A percentile compares a stretch with the other conserved stretches of the same genome.
These are phyloP conservation scores for Rubia yunnanensis DNA, from an alignment of 257 asterid species.

Conservation along the genomic window DNA sequence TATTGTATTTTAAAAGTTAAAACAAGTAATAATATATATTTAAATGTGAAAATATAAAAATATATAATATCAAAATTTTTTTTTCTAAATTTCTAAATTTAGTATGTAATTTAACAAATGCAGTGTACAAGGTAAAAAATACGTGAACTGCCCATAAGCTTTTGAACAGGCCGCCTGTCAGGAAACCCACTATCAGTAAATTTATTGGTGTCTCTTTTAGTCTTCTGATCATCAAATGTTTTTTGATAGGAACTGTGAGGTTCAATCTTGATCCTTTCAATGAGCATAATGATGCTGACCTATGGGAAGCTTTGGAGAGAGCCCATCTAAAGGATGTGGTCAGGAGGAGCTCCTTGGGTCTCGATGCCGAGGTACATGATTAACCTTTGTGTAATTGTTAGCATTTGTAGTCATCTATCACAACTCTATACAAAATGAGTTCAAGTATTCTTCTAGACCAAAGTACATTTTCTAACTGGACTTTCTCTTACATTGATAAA, in stretches of 20 bases:
- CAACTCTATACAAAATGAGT: neutral
- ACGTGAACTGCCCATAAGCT: too few relatives aligned
- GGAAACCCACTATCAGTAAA: too few relatives aligned
- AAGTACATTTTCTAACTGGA: neutral
- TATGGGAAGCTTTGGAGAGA: slow-evolving; percentile 97
- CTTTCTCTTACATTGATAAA: neutral
- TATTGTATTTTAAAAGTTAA: too few relatives aligned
- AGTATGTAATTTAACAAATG: too few relatives aligned
- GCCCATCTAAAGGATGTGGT: slow-evolving; percentile 93
- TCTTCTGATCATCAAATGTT: neutral
- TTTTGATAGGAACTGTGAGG: slow-evolving; percentile 64
- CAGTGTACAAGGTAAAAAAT: too few relatives aligned
- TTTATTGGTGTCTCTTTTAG: neutral
- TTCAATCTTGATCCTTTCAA: slow-evolving; percentile 93
- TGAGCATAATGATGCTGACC: slow-evolving; percentile 94
- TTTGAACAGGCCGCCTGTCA: too few relatives aligned
- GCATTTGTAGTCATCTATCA: neutral
- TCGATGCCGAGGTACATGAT: slow-evolving; percentile 68
- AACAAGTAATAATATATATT: too few relatives aligned
- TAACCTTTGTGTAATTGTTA: neutral
- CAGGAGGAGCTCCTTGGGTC: slow-evolving; percentile 71
- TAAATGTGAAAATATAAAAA: too few relatives aligned
- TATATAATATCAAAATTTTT: too few relatives aligned
- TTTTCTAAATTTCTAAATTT: too few relatives aligned
- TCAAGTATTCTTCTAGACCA: neutral